Percentiles rank a stretch among this genome's conserved stretches.
Conservation (phyloP, 768 basidiomycete genomes). For the Lactarius quietus region DNA sequence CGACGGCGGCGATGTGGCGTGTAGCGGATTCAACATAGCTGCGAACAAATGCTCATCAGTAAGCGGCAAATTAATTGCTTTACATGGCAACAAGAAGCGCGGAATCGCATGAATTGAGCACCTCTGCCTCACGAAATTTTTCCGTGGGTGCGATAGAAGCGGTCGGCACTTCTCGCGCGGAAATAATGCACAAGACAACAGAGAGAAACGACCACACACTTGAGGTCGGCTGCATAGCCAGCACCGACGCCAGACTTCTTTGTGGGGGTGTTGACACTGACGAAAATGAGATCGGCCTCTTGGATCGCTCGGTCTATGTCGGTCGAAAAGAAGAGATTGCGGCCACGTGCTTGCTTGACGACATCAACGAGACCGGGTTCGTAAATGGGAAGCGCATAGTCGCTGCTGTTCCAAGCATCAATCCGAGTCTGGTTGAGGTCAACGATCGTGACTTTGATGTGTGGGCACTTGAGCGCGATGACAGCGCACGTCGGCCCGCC, state of each 20-base stretch:
- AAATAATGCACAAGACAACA: neutral
- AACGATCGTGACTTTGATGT: conserved; percentile 95
- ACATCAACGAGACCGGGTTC: conserved; percentile 95
- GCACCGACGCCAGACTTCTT: conserved; percentile 98
- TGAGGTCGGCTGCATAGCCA: conserved; percentile 97
- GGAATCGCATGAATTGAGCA: neutral
- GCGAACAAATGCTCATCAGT: conserved; percentile 12
- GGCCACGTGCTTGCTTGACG: conserved; percentile 81
- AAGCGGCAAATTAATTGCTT: conserved; percentile 1
- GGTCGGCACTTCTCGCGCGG: neutral
- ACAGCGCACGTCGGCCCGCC: conserved; percentile 96
- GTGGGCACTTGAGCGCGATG: conserved; percentile 88
- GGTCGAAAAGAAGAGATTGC: conserved; percentile 96
- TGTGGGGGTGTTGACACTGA: conserved; percentile 97
- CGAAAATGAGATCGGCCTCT: conserved; percentile 97
- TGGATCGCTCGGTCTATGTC: conserved; percentile 90
- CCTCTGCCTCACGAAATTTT: neutral
- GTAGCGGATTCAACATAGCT: conserved; percentile 98
- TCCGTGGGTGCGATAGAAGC: neutral
- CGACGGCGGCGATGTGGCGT: conserved; percentile 90
- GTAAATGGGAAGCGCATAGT: conserved; percentile 90
- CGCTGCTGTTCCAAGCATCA: conserved; percentile 92
- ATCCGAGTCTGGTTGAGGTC: conserved; percentile 94
- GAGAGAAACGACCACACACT: conserved; percentile 50
- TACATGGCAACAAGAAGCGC: neutral